Evolutionary conservation across 108 stramenopile genomes (phyloP), one percentile per base, ranked within the genome.

Genomic region (Chaetoceros tenuissimus): DNA sequence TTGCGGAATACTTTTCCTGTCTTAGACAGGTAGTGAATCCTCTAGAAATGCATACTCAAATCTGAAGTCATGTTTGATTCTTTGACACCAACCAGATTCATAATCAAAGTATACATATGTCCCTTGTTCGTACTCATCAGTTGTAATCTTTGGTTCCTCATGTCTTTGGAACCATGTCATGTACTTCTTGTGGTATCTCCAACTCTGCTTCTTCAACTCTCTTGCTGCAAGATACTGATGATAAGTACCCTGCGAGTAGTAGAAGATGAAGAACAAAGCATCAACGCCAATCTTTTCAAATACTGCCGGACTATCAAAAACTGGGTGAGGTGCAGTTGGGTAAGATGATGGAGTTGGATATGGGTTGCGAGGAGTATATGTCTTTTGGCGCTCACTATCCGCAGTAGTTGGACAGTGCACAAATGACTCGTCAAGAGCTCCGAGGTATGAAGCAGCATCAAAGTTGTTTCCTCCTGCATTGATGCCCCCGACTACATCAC

Each of bases 161-260:
- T 97, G 95, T 22, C 97, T 86, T 69, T 98, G 96, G 72, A 99
- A 99, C 99, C 99, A 99, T 23, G 99, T 98, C 88, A 89, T 86
- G 75, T 99, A 99, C 90, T 98, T 97, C 63, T 97, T 98, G 75
- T 99, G 99, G 73, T 89, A 99, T 55, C 99, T 79, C 99, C 99
- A 99, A 31, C 85, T 88, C 62, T 97, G 95, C 66, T 94, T 93
- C 78, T 97, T 97, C 68, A 99, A 77, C 64, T 98, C 96, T 1
- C 89, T 74, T 1, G 99, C 99, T 0, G 99, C 99, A 49, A 99
- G 73, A 65, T 97, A 97, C 66, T 99, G 99, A 60, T 94, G 94
- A 70, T 96, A 96, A 5, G 97, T 98, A 20, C 95, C 96, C 63
- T 97, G 98, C 50, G 92, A 79, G 67, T 96, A 97, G 78, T 98